Evolutionary conservation across 2,329 filamentous ascomycete species (phyloP), one percentile per base, ranked within the genome.

Genomic region (Arthrobotrys conoides): DNA sequence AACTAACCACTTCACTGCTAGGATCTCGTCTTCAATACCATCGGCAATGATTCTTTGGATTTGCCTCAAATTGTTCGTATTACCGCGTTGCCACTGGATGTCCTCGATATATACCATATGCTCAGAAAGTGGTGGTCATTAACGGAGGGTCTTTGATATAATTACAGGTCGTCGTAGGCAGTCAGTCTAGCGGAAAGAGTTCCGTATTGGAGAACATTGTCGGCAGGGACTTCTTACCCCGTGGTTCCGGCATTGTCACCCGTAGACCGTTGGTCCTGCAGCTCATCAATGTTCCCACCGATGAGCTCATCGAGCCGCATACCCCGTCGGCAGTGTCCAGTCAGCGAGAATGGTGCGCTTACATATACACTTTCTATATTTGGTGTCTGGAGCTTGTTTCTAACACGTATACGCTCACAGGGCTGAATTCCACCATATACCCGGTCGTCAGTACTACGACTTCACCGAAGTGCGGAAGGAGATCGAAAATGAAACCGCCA

Each of bases 131-230:
- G 14, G 51, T 63, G 69, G 61, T 48, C 18, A 46, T 76, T 65
- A 68, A 68, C 79, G 30, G 72, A 83, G 80, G 67, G 51, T 71
- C 71, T 82, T 78, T 80, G 22, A 77, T 61, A 44, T 59, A 38
- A 41, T 46, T 59, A 67, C 84, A 98, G 95, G 95, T 99, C 81
- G 96, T 99, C 79, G 96, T 99, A 82, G 96, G 96, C 80, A 99
- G 96, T 79, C 96, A 99, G 86, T 98, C 96, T 10, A 96, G 96
- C 71, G 96, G 96, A 84, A 99, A 99, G 87, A 98, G 95, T 16
- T 98, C 96, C 6, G 96, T 99, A 27, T 91, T 99, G 80, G 96
- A 99, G 87, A 99, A 99, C 86, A 97, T 99, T 82, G 96, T 99
- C 83, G 96, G 96, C 83, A 90, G 95, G 85, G 96, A 99, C 86